A percentile compares a stretch with the other conserved stretches of the same genome.
phyloP scores from a whole-genome alignment of 2,329 filamentous ascomycete species.

The Cadophora sp. region DNA sequence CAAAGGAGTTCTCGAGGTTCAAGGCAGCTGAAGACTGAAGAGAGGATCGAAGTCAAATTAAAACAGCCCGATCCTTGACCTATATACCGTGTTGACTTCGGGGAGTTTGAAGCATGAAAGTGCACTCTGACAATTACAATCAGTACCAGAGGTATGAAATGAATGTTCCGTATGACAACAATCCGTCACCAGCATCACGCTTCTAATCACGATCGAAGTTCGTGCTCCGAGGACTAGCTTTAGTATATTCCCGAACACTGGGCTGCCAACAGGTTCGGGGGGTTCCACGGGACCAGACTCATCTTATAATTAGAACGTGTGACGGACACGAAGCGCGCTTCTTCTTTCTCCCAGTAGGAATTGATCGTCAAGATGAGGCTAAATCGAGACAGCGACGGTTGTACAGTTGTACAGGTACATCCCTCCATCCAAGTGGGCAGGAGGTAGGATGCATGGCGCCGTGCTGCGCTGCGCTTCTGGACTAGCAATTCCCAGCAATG shows the following conservation, averaged over 20 bases:
- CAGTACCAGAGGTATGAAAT: background rate
- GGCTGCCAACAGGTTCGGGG: background rate
- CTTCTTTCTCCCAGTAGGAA: background rate
- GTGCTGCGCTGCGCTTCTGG: background rate
- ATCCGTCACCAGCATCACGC: background rate
- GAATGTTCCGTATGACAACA: background rate
- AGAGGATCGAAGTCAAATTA: background rate
- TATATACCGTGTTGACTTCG: background rate
- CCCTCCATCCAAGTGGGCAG: background rate
- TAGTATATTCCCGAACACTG: background rate
- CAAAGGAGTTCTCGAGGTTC: background rate
- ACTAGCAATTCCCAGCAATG: background rate
- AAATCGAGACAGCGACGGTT: background rate
- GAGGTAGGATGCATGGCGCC: background rate
- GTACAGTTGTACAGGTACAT: background rate
- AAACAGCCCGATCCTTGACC: background rate
- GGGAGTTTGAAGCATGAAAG: background rate
- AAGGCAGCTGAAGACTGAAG: background rate
- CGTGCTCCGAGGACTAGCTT: conserved; percentile 5
- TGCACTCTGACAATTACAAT: background rate
- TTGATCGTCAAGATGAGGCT: conserved; percentile 6
- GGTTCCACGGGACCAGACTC: conserved; percentile 1
- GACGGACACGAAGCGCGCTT: background rate
- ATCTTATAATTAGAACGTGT: conserved; percentile 9
- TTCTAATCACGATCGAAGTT: background rate